These are phyloP conservation scores for Protomyces gravidus DNA, from an alignment of 1,139 yeast genomes.

Conservation along the genomic window DNA sequence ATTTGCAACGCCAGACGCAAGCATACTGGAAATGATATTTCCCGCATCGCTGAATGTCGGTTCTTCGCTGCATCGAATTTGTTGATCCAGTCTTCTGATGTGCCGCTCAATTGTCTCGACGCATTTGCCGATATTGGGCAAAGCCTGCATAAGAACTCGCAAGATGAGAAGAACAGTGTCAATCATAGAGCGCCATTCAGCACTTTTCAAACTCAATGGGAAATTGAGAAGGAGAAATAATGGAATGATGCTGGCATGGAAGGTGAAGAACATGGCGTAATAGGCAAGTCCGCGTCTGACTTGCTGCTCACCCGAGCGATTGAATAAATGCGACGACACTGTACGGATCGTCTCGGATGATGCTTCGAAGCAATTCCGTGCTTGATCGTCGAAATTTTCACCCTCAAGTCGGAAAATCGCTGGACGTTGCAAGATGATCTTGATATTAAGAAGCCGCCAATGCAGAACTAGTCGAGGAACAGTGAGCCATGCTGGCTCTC, in stretches of 20 bases:
- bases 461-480: not conserved
- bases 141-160: not conserved
- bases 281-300: not conserved
- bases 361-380: not conserved
- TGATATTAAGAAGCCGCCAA: not conserved
- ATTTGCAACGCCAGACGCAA: not conserved
- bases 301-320: not conserved
- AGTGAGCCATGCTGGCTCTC: not conserved
- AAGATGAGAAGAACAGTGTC: not conserved
- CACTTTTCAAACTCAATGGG: not conserved
- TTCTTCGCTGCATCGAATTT: not conserved
- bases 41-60: not conserved
- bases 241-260: not conserved
- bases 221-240: not conserved
- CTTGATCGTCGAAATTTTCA: not conserved
- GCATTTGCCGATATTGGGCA: not conserved
- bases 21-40: not conserved
- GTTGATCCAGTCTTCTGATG: not conserved
- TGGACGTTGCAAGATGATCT: not conserved
- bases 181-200: not conserved
- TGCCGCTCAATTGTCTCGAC: not conserved
- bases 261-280: not conserved
- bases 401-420: not conserved
- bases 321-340: not conserved
- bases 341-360: not conserved